Conservation (phyloP, 768 basidiomycete species). For the Macrolepiota dolichaula region DNA sequence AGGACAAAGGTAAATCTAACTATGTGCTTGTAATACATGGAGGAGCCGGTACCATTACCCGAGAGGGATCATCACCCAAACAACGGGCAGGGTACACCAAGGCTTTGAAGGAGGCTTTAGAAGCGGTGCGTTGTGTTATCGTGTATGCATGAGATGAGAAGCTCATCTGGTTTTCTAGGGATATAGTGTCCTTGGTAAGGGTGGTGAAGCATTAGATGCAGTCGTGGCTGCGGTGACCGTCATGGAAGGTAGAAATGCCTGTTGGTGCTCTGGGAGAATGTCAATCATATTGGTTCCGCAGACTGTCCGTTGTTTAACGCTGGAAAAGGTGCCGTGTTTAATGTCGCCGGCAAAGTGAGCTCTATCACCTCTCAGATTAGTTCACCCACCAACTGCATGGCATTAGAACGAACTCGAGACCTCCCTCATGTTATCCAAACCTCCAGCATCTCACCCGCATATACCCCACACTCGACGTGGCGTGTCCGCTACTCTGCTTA, state of each 20-base stretch:
- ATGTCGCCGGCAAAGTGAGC: slow-evolving; percentile 69
- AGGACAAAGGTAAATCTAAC: not conserved
- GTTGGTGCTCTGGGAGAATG: not conserved
- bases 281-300: slow-evolving; percentile 21
- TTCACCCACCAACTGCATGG: not conserved
- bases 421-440: slow-evolving; percentile 77
- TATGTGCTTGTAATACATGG: slow-evolving; percentile 72
- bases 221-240: slow-evolving; percentile 67
- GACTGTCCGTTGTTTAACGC: slow-evolving; percentile 79
- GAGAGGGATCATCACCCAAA: slow-evolving; percentile 54
- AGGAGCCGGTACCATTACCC: slow-evolving; percentile 71
- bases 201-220: slow-evolving; percentile 84
- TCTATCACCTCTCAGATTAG: not conserved
- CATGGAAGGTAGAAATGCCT: slow-evolving; percentile 59
- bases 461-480: slow-evolving; percentile 62
- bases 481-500: slow-evolving; percentile 61
- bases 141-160: not conserved
- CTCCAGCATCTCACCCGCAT: slow-evolving; percentile 60
- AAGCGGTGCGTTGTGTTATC: slow-evolving; percentile 28
- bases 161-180: slow-evolving; percentile 35
- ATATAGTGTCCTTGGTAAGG: slow-evolving; percentile 54
- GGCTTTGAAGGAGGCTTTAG: slow-evolving; percentile 51
- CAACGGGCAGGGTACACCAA: slow-evolving; percentile 55
- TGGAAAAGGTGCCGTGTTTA: slow-evolving; percentile 82
- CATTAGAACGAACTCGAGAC: slow-evolving; percentile 76